phyloP scores from a whole-genome alignment of 805 yeast species.

The Yarrowia yakushimensis region DNA sequence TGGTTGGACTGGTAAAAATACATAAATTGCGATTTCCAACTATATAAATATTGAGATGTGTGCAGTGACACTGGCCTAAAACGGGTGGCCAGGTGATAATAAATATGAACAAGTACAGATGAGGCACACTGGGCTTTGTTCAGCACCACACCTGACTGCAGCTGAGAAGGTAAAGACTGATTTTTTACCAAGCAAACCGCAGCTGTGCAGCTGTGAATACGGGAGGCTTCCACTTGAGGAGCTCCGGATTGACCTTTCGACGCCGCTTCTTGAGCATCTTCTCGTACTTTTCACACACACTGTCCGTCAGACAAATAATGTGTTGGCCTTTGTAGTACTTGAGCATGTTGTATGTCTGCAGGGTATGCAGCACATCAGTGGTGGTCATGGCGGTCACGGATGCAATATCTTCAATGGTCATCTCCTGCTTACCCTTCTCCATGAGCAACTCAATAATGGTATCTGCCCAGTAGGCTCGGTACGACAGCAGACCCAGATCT shows the following conservation, averaged over 20 bases:
- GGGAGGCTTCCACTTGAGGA: slow-evolving; percentile 90
- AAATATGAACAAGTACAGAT: neutral
- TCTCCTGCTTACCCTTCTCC: slow-evolving; percentile 58
- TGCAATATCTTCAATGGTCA: slow-evolving; percentile 88
- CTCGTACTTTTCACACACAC: slow-evolving; percentile 71
- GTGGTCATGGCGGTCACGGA: slow-evolving; percentile 90
- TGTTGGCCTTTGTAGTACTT: slow-evolving; percentile 95
- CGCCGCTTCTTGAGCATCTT: slow-evolving; percentile 65
- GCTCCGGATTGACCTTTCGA: slow-evolving; percentile 68
- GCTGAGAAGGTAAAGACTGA: neutral
- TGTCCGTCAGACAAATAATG: slow-evolving; percentile 80
- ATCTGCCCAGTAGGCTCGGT: slow-evolving; percentile 96
- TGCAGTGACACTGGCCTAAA: neutral
- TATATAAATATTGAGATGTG: neutral
- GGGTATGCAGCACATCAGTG: slow-evolving; percentile 88
- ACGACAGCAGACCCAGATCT: slow-evolving; percentile 87
- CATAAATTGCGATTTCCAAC: neutral
- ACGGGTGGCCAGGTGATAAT: neutral
- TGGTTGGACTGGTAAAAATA: neutral
- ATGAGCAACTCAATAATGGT: slow-evolving; percentile 70
- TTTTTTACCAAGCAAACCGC: slow-evolving; percentile 81
- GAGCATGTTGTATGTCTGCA: slow-evolving; percentile 85
- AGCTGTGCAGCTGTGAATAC: slow-evolving; percentile 90
- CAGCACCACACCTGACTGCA: neutral
- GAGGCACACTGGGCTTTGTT: neutral